Conservation (phyloP, 129 eudicot species). For the Deinandra increscens region DNA sequence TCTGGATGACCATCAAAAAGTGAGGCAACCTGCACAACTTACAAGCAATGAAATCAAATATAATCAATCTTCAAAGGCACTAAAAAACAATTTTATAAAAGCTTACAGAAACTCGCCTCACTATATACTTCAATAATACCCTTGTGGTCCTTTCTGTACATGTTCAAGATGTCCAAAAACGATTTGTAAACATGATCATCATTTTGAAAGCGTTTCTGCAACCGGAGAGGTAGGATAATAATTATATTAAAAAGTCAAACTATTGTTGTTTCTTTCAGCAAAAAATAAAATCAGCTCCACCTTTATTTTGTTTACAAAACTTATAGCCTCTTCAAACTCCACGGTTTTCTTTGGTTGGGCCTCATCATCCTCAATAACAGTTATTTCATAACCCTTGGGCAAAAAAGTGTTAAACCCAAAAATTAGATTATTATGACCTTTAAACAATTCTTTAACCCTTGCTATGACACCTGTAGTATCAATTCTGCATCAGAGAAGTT, state of each 20-base stretch:
- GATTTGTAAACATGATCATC: constrained; percentile 86
- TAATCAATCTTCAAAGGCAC: not conserved
- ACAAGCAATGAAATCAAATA: not conserved
- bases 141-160: constrained; percentile 91
- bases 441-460: constrained; percentile 90
- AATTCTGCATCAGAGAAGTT: constrained; percentile 55
- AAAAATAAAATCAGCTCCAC: constrained; percentile 29
- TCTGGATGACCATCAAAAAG: constrained; percentile 83
- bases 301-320: constrained; percentile 97
- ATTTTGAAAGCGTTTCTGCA: constrained; percentile 78
- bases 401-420: constrained; percentile 92
- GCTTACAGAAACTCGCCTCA: constrained; percentile 50
- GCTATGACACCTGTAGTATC: constrained; percentile 92
- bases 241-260: not conserved
- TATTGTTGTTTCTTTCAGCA: not conserved
- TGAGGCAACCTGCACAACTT: constrained; percentile 64
- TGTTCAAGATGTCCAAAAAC: constrained; percentile 79
- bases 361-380: constrained; percentile 75
- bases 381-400: constrained; percentile 93
- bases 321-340: constrained; percentile 94
- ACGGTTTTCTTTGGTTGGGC: constrained; percentile 75
- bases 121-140: constrained; percentile 77
- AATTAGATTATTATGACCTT: constrained; percentile 83
- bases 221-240: constrained; percentile 8
- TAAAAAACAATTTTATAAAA: not conserved